These are phyloP conservation scores for Blastobotrys aristatus DNA, from an alignment of 1,139 yeast genomes.

Conservation along the genomic window DNA sequence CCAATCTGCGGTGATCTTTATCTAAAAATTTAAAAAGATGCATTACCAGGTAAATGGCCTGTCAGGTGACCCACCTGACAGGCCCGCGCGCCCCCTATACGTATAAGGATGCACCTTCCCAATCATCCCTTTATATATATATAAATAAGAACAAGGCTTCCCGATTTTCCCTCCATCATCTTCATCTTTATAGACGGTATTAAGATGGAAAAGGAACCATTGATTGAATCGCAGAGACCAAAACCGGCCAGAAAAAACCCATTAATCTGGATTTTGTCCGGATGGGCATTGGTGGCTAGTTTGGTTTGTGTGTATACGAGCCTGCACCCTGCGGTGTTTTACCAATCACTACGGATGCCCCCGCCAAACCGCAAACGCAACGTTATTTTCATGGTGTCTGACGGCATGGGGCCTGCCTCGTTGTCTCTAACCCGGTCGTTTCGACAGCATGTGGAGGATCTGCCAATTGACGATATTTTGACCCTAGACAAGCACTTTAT, in stretches of 20 bases:
- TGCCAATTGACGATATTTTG: conserved; percentile 50
- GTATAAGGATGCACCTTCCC: no score
- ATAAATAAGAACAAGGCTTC: no score
- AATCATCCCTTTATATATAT: no score
- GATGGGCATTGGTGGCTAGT: conserved; percentile 14
- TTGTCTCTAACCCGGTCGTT: conserved; percentile 68
- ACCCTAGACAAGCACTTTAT: conserved; percentile 60
- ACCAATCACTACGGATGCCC: background rate
- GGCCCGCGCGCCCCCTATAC: background rate
- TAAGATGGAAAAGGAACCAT: background rate
- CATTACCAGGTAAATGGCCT: no score
- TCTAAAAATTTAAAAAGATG: no score
- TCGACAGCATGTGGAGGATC: conserved; percentile 51
- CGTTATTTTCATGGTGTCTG: conserved; percentile 80
- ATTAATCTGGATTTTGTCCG: conserved; percentile 9
- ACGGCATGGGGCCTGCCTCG: conserved; percentile 90
- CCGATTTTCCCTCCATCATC: no score
- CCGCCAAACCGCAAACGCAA: conserved; percentile 41
- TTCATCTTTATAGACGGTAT: no score
- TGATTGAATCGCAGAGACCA: background rate
- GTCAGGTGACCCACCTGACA: background rate
- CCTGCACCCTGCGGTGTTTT: conserved; percentile 1
- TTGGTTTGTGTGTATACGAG: conserved; percentile 7
- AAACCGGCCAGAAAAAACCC: conserved; percentile 4
- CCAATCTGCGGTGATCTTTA: conserved; percentile 37